Evolutionary conservation across 2,329 filamentous ascomycete genomes (phyloP).

Genomic region (Colletotrichum horii): DNA sequence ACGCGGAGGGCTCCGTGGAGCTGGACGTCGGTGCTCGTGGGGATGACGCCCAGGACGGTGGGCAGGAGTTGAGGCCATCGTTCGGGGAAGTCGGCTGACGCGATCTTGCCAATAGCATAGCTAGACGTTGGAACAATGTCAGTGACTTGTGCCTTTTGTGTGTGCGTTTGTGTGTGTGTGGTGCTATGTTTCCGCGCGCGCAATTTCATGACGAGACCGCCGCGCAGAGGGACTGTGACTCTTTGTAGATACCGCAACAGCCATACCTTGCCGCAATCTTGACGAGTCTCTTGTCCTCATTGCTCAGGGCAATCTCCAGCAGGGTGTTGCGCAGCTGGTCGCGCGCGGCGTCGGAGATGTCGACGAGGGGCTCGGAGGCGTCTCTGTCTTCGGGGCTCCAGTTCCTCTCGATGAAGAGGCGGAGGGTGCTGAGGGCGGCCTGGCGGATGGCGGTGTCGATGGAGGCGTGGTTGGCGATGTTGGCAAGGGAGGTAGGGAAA

Average conservation of each 20-base stretch:
- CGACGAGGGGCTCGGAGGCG: constrained; percentile 62
- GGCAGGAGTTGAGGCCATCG: constrained; percentile 92
- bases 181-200: not conserved
- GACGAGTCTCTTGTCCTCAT: constrained; percentile 81
- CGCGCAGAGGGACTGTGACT: not conserved
- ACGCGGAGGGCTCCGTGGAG: constrained; percentile 90
- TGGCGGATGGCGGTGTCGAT: constrained; percentile 81
- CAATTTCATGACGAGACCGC: not conserved
- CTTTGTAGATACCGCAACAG: not conserved
- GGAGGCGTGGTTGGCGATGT: constrained; percentile 78
- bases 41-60: constrained; percentile 77
- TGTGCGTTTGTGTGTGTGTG: not conserved
- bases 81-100: constrained; percentile 90
- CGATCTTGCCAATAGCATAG: constrained; percentile 89
- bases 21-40: constrained; percentile 76
- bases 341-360: constrained; percentile 77
- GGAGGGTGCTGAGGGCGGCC: constrained; percentile 78
- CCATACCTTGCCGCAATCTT: constrained; percentile 83
- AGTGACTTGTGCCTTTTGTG: not conserved
- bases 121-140: constrained; percentile 38
- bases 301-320: constrained; percentile 77
- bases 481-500: constrained; percentile 80
- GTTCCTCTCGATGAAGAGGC: constrained; percentile 81
- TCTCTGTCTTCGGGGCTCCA: constrained; percentile 83
- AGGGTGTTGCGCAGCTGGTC: constrained; percentile 74